Base-by-base conservation (phyloP, 257 asterid species). In the Anisodus tanguticus region DNA sequence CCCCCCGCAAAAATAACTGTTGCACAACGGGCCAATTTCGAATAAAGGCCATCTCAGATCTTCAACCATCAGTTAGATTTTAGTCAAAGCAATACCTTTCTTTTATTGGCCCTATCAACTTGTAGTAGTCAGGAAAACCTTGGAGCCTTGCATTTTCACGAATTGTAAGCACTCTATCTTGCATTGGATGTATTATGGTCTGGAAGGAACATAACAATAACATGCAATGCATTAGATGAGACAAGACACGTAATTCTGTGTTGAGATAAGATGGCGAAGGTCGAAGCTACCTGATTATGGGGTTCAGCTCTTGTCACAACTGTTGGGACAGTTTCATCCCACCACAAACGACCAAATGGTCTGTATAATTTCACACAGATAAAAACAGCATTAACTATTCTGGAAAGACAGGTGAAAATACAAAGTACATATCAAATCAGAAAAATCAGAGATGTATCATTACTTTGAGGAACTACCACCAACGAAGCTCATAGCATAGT, bases 101-200 rank as follows among this genome's bases (percentile, higher is more conserved):
- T 81, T 72, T 89, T 9, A 88, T 19, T 9, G 90, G 76, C 76
- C 92, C 92, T n/a, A 4, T 76, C 9, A 88, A 58, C 69, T 86
- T 86, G 39, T 89, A 89, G 83, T 90, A 89, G 55, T 89, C 92
- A 1, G 92, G 92, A 53, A 89, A 89, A 35, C 92, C 92, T 41
- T 89, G 92, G 35, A 89, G 55, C 74, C 90, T 84, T 6, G 92
- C 92, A 67, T 87, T 87, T 85, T 89, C 92, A 4, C 92, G 89
- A 22, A 87, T 74, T 1, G 91, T 69, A 13, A 89, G 91, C 3
- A 89, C 91, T 80, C 91, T 80, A 74, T 89, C 88, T 86, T 89
- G 90, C 1, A 71, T 6, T 3, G 87, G 88, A 82, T 90, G 93
- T 68, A 88, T 4, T 16, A 90, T 39, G 35, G 79, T 86, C 91